Evolutionary conservation across 2,329 filamentous ascomycete genomes (phyloP).

Genomic region (Amphichorda felina): DNA sequence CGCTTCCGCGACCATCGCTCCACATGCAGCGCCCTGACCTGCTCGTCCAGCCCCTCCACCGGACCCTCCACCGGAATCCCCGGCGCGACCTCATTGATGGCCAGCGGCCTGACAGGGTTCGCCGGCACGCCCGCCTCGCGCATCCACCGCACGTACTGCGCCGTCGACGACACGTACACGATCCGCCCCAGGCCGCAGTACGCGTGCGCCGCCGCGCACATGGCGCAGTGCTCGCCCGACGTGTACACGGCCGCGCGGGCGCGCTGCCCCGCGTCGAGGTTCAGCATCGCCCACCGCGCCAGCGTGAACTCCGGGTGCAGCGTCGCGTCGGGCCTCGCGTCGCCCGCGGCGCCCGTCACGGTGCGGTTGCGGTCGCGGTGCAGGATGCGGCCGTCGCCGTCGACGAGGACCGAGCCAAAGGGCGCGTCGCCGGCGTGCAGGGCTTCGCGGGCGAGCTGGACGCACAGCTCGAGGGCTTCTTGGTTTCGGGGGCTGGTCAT

Average conservation of each 20-base stretch:
- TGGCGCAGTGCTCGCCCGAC: constrained; percentile 23
- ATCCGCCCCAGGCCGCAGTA: constrained; percentile 21
- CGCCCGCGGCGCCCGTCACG: constrained; percentile 13
- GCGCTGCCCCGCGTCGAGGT: constrained; percentile 23
- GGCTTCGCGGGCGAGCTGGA: constrained; percentile 22
- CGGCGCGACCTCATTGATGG: constrained; percentile 17
- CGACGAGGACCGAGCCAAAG: constrained; percentile 23
- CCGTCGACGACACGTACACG: constrained; percentile 18
- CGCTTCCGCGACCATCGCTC: constrained; percentile 2
- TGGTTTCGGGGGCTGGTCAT: not conserved
- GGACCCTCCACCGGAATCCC: constrained; percentile 15
- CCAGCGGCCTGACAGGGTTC: constrained; percentile 10
- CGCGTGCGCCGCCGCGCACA: constrained; percentile 22
- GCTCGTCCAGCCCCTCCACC: constrained; percentile 13
- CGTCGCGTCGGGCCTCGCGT: constrained; percentile 16
- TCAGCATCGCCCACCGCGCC: constrained; percentile 22
- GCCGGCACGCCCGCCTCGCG: constrained; percentile 11
- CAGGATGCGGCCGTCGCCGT: constrained; percentile 11
- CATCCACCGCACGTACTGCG: constrained; percentile 15
- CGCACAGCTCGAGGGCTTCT: constrained; percentile 5
- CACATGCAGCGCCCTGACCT: constrained; percentile 15
- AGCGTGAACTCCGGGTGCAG: constrained; percentile 23
- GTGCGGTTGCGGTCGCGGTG: constrained; percentile 21
- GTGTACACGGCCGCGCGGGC: constrained; percentile 23
- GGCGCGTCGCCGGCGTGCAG: constrained; percentile 21